Evolutionary conservation across 371 early-diverging fungal genomes (phyloP).

Genomic region (Syncephalis fuscata): DNA sequence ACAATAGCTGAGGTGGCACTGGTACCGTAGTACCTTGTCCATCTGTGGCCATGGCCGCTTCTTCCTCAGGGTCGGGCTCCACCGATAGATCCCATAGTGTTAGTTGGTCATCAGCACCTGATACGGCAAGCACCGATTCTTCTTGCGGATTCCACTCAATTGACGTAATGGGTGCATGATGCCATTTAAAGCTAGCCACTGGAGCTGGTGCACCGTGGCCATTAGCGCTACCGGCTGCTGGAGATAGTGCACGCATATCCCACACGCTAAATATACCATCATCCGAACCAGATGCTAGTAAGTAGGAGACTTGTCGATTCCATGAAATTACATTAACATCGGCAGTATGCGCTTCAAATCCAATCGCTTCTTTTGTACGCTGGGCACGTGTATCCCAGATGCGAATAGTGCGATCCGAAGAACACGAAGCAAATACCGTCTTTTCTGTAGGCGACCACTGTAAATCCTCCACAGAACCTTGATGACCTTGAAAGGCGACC

Average conservation of each 20-base stretch:
- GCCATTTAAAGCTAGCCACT: slow-evolving; percentile 95
- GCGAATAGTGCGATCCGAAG: slow-evolving; percentile 76
- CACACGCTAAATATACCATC: slow-evolving; percentile 88
- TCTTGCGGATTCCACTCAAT: slow-evolving; percentile 95
- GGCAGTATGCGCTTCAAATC: slow-evolving; percentile 59
- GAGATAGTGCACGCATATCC: slow-evolving; percentile 73
- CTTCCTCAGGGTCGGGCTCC: slow-evolving; percentile 86
- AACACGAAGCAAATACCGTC: slow-evolving; percentile 83
- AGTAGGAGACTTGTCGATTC: slow-evolving; percentile 62
- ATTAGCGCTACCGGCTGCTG: not conserved
- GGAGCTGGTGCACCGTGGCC: slow-evolving; percentile 31
- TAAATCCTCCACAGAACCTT: slow-evolving; percentile 81
- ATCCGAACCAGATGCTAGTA: slow-evolving; percentile 87
- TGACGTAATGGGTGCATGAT: slow-evolving; percentile 79
- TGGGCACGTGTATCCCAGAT: slow-evolving; percentile 87
- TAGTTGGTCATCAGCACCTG: slow-evolving; percentile 90
- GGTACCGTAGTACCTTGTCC: slow-evolving; percentile 16
- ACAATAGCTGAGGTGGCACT: slow-evolving; percentile 90
- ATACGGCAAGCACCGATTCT: slow-evolving; percentile 78
- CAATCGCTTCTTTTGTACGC: slow-evolving; percentile 47
- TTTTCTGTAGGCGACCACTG: slow-evolving; percentile 90
- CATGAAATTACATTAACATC: slow-evolving; percentile 95
- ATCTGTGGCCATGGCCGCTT: slow-evolving; percentile 8
- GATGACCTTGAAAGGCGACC: slow-evolving; percentile 66
- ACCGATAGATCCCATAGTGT: slow-evolving; percentile 96